Conservation (phyloP, 2,329 filamentous ascomycete species). For the Hypoxylon rubiginosum region DNA sequence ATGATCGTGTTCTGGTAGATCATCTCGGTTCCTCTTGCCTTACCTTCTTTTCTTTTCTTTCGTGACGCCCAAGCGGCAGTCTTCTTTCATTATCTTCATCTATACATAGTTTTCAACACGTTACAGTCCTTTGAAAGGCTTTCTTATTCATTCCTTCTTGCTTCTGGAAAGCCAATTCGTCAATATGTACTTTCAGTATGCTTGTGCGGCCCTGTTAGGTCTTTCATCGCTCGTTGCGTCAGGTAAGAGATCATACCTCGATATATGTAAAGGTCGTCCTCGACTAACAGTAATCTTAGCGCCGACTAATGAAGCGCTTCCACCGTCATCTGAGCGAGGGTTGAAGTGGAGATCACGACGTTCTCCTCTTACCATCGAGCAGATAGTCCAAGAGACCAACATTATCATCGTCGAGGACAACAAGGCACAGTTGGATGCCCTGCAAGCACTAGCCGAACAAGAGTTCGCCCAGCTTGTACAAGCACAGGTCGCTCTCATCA, state of each 20-base stretch:
- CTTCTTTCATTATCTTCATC: slow-evolving; percentile 37
- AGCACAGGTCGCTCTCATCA: slow-evolving; percentile 54
- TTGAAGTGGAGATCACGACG: slow-evolving; percentile 48
- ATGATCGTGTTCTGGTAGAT: slow-evolving; percentile 40
- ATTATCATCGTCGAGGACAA: slow-evolving; percentile 56
- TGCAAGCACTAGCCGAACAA: slow-evolving; percentile 54
- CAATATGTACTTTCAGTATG: slow-evolving; percentile 42
- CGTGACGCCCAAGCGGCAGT: slow-evolving; percentile 38
- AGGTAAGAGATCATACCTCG: slow-evolving; percentile 31
- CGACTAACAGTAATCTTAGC: slow-evolving; percentile 41
- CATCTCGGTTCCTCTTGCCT: slow-evolving; percentile 30
- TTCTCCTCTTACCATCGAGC: slow-evolving; percentile 48
- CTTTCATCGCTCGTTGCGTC: slow-evolving; percentile 43
- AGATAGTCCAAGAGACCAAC: slow-evolving; percentile 53
- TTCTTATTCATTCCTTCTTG: slow-evolving; percentile 44
- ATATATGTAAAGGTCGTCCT: background rate
- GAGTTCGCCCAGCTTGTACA: slow-evolving; percentile 56
- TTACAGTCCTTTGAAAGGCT: slow-evolving; percentile 47
- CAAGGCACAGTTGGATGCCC: slow-evolving; percentile 52
- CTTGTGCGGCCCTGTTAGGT: slow-evolving; percentile 42
- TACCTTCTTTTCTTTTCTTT: slow-evolving; percentile 28
- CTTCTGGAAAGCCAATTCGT: slow-evolving; percentile 44
- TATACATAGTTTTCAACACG: slow-evolving; percentile 34
- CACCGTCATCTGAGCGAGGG: slow-evolving; percentile 33
- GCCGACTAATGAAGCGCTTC: slow-evolving; percentile 42